Conservation (phyloP, 2,329 filamentous ascomycete species). For the Claviceps capensis region DNA sequence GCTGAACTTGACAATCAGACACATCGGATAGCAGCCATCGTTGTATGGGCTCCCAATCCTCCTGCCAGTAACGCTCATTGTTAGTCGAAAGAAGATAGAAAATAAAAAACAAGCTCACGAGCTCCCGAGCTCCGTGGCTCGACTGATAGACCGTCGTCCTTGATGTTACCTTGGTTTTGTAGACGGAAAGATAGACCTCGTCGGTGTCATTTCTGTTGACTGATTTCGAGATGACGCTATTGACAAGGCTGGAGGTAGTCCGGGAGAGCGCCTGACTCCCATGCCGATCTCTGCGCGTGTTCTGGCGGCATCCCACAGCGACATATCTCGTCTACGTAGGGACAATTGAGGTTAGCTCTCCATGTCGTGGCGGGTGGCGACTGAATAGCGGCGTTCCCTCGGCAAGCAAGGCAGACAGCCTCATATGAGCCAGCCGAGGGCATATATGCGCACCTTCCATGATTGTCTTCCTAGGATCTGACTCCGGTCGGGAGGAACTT, state of each 20-base stretch:
- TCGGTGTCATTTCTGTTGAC: constrained; percentile 23
- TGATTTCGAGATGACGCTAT: constrained; percentile 23
- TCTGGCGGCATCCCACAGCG: constrained; percentile 31
- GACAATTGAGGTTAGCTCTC: constrained; percentile 6
- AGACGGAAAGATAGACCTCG: constrained; percentile 36
- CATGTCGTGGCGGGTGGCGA: neutral
- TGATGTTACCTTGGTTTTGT: constrained; percentile 37
- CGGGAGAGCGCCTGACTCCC: constrained; percentile 26
- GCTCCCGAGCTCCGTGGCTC: too few relatives aligned
- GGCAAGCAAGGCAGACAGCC: neutral
- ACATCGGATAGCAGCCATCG: constrained; percentile 39
- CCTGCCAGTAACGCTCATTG: constrained; percentile 14
- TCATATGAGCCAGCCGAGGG: neutral
- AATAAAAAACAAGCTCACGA: neutral
- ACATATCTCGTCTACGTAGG: constrained; percentile 41
- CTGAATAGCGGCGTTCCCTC: neutral
- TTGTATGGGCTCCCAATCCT: constrained; percentile 39
- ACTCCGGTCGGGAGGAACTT: constrained; percentile 36
- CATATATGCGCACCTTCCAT: constrained; percentile 35
- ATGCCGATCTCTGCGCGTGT: constrained; percentile 21
- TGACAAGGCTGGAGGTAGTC: constrained; percentile 24
- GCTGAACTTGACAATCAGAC: constrained; percentile 44
- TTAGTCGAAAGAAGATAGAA: neutral
- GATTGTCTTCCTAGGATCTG: constrained; percentile 35
- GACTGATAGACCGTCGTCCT: neutral